Percentiles rank a stretch among this genome's conserved stretches.
These are phyloP conservation scores for Lunularia cruciata DNA, from an alignment of 225 moss, liverwort and hornwort genomes.

Conservation along the genomic window DNA sequence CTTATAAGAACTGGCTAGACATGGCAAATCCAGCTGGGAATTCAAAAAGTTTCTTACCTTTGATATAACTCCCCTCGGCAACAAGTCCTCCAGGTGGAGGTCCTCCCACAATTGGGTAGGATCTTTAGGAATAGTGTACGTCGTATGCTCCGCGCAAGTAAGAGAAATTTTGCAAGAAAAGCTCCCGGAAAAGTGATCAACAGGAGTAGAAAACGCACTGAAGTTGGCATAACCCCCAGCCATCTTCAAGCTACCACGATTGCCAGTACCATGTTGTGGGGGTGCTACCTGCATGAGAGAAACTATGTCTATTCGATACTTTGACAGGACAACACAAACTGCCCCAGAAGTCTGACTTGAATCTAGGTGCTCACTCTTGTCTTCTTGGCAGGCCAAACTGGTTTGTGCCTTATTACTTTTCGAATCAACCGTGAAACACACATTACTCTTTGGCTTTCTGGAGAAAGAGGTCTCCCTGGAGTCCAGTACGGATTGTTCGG, in stretches of 20 bases:
- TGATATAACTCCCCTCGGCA: slow-evolving; percentile 36
- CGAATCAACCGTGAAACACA: background rate
- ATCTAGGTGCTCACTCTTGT: background rate
- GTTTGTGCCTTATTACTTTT: slow-evolving; percentile 20
- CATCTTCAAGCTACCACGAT: slow-evolving; percentile 32
- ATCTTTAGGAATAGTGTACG: slow-evolving; percentile 11
- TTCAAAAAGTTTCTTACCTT: slow-evolving; percentile 36
- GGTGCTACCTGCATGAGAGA: slow-evolving; percentile 48
- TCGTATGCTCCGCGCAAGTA: slow-evolving; percentile 5
- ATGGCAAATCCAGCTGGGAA: background rate
- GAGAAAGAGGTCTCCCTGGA: background rate
- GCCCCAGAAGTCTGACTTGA: slow-evolving; percentile 47
- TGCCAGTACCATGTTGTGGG: slow-evolving; percentile 44
- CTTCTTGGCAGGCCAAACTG: background rate
- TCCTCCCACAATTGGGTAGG: slow-evolving; percentile 42
- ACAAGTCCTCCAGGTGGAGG: slow-evolving; percentile 42
- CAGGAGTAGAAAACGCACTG: slow-evolving; percentile 29
- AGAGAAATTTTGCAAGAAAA: slow-evolving; percentile 51
- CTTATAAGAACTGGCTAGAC: background rate
- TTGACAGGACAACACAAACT: slow-evolving; percentile 52
- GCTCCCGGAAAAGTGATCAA: slow-evolving; percentile 39
- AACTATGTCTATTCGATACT: slow-evolving; percentile 58
- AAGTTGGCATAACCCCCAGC: slow-evolving; percentile 23
- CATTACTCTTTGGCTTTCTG: slow-evolving; percentile 1
- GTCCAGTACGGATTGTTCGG: background rate